Base-by-base conservation (phyloP, 2,329 filamentous ascomycete genomes). In the Rhynchosporium graminicola region DNA sequence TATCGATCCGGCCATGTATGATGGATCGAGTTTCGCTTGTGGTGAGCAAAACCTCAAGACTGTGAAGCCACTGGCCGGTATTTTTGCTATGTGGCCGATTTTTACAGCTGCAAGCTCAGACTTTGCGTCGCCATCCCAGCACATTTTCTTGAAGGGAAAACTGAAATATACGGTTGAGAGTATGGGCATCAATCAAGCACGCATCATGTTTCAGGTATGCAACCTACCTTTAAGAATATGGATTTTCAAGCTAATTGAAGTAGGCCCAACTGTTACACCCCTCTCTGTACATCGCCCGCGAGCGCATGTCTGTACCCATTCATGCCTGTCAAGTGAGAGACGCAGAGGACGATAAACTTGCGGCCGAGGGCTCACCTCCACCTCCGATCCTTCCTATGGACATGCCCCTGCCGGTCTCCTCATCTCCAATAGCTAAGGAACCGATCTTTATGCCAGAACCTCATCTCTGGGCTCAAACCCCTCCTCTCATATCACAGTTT, bases 1-100 rank as follows among this genome's bases (percentile, higher is more conserved):
- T 60, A 77, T 72, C 51, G 50, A 63, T 46, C 48, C 55, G n/a
- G 69, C 80, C 15, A 67, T 69, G 56, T 59, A 58, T 4, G 68
- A 67, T 42, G 56, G 48, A 2, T 85, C 83, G 67, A 79, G 76
- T 2, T 84, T 81, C 66, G 83, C 82, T 15, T 77, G 83, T 36
- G 82, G 84, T 36, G 75, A 79, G 45, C 74, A 74, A 12, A 65
- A 65, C n/a, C 55, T 43, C 6, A 54, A 56, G 5, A 48, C 36
- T 3, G 64, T 67, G 12, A 70, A 66, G 38, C 61, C 63, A 3
- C 56, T 70, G 9, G 62, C 66, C 12, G 69, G 68, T 12, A 60
- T 69, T 7, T 69, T 66, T 36, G 64, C 64, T 10, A 69, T 70
- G 63, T 71, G 66, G 67, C 67, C 68, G 12, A 33, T 71, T 2